phyloP scores from a whole-genome alignment of 2,329 filamentous ascomycete genomes.

The Didymella sp. region DNA sequence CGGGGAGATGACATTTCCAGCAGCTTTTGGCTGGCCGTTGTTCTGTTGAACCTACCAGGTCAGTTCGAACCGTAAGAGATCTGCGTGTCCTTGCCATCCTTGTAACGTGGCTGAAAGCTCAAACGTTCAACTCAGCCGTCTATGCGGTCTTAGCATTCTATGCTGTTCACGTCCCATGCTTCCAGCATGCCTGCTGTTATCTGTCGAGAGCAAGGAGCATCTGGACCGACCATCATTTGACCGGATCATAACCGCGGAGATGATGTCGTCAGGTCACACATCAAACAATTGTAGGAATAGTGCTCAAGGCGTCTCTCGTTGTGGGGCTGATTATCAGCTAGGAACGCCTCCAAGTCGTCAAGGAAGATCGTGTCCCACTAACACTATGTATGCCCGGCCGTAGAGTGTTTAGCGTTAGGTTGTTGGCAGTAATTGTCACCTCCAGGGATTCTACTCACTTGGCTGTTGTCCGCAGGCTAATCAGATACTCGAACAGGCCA shows the following conservation, averaged over 20 bases:
- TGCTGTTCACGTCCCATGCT: constrained; percentile 7
- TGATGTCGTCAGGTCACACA: constrained; percentile 30
- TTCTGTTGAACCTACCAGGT: constrained; percentile 29
- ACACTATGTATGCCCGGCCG: constrained; percentile 31
- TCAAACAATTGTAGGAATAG: constrained; percentile 26
- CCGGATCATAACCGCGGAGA: constrained; percentile 4
- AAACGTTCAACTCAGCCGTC: constrained; percentile 35
- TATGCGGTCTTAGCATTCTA: neutral
- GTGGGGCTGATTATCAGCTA: constrained; percentile 42
- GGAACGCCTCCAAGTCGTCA: constrained; percentile 29
- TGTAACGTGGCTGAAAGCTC: constrained; percentile 43
- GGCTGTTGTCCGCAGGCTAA: constrained; percentile 32
- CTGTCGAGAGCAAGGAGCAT: neutral
- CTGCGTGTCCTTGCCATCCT: constrained; percentile 35
- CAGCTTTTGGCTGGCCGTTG: constrained; percentile 42
- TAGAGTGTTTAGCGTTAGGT: constrained; percentile 41
- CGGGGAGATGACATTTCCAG: constrained; percentile 39
- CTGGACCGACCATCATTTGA: constrained; percentile 5
- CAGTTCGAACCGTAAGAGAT: constrained; percentile 40
- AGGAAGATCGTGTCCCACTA: constrained; percentile 37
- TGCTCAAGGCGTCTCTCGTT: constrained; percentile 26
- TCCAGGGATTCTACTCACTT: constrained; percentile 29
- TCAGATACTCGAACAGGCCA: constrained; percentile 24
- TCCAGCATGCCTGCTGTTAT: constrained; percentile 2
- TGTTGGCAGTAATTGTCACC: constrained; percentile 30